phyloP scores from a whole-genome alignment of 2,329 filamentous ascomycete species.

The Monilinia aucupariae region DNA sequence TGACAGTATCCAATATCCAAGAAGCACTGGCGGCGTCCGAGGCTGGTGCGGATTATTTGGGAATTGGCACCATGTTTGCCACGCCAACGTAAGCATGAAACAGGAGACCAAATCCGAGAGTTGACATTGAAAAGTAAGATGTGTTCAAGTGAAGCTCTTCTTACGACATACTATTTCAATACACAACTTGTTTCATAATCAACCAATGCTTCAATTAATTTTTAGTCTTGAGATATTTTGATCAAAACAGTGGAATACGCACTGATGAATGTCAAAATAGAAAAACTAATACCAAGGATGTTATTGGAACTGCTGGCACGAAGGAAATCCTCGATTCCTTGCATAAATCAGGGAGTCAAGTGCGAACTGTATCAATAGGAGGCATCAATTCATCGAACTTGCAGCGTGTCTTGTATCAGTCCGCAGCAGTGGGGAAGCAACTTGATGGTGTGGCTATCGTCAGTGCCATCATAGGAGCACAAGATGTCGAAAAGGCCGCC shows the following conservation, averaged over 20 bases:
- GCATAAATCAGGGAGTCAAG: constrained; percentile 33
- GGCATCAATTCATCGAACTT: constrained; percentile 76
- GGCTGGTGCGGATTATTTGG: constrained; percentile 82
- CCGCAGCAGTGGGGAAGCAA: constrained; percentile 46
- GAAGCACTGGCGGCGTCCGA: constrained; percentile 69
- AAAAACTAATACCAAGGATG: constrained; percentile 80
- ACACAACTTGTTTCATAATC: not conserved
- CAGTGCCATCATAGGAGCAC: constrained; percentile 75
- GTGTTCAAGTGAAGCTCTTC: not conserved
- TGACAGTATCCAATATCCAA: constrained; percentile 69
- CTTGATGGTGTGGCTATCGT: constrained; percentile 84
- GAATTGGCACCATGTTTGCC: constrained; percentile 83
- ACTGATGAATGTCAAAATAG: constrained; percentile 38
- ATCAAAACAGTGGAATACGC: too few species aligned
- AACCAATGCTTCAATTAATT: not conserved
- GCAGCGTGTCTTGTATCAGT: constrained; percentile 69
- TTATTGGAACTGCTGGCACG: constrained; percentile 69
- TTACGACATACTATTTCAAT: not conserved
- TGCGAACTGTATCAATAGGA: constrained; percentile 77
- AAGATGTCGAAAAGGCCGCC: constrained; percentile 60
- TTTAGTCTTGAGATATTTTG: not conserved
- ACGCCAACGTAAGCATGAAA: constrained; percentile 60
- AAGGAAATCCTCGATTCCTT: constrained; percentile 61
- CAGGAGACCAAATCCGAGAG: not conserved
- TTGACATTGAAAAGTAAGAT: not conserved